Evolutionary conservation across 148 eudicot species (phyloP).

Genomic region (Salicornia ramosissima): DNA sequence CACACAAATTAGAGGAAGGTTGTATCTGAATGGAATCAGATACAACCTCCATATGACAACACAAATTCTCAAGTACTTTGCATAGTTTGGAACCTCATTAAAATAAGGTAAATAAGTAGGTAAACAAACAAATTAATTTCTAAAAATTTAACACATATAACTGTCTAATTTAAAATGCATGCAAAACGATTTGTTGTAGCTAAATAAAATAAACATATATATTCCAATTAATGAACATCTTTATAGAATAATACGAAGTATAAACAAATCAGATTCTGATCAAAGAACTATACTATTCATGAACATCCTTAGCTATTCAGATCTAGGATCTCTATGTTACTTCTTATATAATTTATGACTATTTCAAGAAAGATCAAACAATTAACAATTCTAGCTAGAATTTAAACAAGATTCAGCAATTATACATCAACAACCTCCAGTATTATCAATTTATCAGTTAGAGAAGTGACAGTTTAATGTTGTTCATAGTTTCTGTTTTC

Average conservation of each 20-base stretch:
- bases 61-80: too few relatives aligned
- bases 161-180: too few relatives aligned
- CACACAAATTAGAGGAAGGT: not conserved
- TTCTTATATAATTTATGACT: not conserved
- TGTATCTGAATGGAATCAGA: conserved; percentile 10
- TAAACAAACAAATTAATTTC: too few relatives aligned
- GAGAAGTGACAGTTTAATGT: too few relatives aligned
- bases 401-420: not conserved
- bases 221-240: not conserved
- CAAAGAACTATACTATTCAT: not conserved
- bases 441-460: too few relatives aligned
- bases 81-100: not conserved
- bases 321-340: not conserved
- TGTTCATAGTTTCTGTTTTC: too few relatives aligned
- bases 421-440: too few relatives aligned
- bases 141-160: too few relatives aligned
- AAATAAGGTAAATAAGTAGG: too few relatives aligned
- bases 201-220: not conserved
- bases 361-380: not conserved
- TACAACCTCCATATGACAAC: not conserved
- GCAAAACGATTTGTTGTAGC: too few relatives aligned
- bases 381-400: not conserved
- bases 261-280: conserved; percentile 2
- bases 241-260: not conserved
- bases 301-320: not conserved